Percentiles rank a stretch among this genome's conserved stretches.
These are phyloP conservation scores for Simmondsia chinensis DNA, from an alignment of 148 eudicot genomes.

Conservation along the genomic window DNA sequence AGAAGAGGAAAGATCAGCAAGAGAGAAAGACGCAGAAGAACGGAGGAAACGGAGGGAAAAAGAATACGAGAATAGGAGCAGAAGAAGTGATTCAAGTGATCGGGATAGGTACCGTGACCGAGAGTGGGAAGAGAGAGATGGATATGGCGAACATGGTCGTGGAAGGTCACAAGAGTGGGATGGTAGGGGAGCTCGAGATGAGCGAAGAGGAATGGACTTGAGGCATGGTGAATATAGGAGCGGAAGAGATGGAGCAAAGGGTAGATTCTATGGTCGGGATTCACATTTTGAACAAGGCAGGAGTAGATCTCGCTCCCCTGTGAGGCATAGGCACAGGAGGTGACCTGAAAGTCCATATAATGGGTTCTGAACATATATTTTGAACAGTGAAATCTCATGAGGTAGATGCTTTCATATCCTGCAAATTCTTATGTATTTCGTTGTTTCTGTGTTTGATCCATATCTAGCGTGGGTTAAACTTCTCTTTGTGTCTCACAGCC, in stretches of 20 bases:
- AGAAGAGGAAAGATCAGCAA: constrained; percentile 79
- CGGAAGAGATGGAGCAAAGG: constrained; percentile 70
- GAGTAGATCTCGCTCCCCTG: constrained; percentile 76
- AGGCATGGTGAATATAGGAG: constrained; percentile 34
- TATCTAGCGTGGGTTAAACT: constrained; percentile 22
- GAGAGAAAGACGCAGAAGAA: constrained; percentile 83
- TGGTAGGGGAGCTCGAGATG: constrained; percentile 44
- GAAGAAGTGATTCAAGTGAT: constrained; percentile 79
- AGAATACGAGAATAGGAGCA: constrained; percentile 49
- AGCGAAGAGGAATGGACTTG: constrained; percentile 36
- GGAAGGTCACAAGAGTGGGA: constrained; percentile 42
- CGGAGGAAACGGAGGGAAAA: constrained; percentile 62
- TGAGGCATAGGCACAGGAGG: constrained; percentile 50
- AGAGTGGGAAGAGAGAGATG: constrained; percentile 37
- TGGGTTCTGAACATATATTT: constrained; percentile 17
- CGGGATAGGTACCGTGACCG: constrained; percentile 55
- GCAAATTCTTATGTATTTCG: constrained; percentile 20
- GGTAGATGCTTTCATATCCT: constrained; percentile 33
- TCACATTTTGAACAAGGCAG: constrained; percentile 30
- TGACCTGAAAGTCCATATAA: constrained; percentile 26
- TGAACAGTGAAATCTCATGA: constrained; percentile 28
- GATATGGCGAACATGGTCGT: no score
- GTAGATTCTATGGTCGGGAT: constrained; percentile 39
- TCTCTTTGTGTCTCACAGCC: constrained; percentile 34
- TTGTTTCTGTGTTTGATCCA: constrained; percentile 13